Percentiles rank a stretch among this genome's conserved stretches.
Evolutionary conservation across 163 green algal genomes (phyloP).

Genomic region (Chlorella variabilis): DNA sequence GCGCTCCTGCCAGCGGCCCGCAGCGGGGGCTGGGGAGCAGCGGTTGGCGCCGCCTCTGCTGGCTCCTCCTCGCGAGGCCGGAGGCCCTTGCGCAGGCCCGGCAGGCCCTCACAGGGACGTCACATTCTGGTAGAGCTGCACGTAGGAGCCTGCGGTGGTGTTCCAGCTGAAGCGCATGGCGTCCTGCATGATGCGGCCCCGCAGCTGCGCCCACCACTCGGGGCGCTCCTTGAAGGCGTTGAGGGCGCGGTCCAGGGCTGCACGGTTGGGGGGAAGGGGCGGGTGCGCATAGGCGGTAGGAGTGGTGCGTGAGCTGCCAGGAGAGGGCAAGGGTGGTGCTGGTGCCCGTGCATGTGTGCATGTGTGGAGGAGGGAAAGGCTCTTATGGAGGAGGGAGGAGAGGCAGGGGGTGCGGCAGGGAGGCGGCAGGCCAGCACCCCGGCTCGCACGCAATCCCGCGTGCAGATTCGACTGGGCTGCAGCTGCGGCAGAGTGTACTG

Average conservation of each 20-base stretch:
- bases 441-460: too few species aligned
- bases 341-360: constrained; percentile 28
- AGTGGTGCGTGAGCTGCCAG: neutral
- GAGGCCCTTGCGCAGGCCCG: too few species aligned
- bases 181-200: constrained; percentile 66
- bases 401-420: too few species aligned
- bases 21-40: too few species aligned
- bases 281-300: neutral
- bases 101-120: neutral
- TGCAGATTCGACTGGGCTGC: too few species aligned
- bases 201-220: constrained; percentile 68
- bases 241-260: constrained; percentile 2
- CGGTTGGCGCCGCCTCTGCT: too few species aligned
- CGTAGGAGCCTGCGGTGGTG: constrained; percentile 62
- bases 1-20: too few species aligned
- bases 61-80: too few species aligned
- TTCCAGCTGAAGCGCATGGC: constrained; percentile 74
- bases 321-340: constrained; percentile 19
- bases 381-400: too few species aligned
- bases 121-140: constrained; percentile 62
- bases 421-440: too few species aligned
- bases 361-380: too few species aligned
- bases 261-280: neutral
- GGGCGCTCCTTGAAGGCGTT: constrained; percentile 30
- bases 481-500: neutral